These are phyloP conservation scores for Solanum bulbocastanum DNA, from an alignment of 257 asterid species.

Conservation along the genomic window DNA sequence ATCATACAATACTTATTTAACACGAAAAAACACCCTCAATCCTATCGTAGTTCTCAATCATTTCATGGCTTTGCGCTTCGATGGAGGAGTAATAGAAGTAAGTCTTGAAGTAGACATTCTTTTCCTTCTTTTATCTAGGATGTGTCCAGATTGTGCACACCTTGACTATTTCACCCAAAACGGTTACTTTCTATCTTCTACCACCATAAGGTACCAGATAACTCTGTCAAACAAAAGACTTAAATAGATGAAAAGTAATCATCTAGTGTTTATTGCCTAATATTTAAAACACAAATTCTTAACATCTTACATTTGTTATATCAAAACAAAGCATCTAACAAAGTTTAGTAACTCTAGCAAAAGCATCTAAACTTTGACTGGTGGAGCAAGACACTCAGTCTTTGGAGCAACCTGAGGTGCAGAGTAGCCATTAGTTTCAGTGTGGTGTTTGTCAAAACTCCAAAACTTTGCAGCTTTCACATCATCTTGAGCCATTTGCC, in stretches of 20 bases:
- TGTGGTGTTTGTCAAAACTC: slow-evolving; percentile 53
- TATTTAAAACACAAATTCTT: neutral
- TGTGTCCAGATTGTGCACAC: neutral
- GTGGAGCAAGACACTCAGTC: slow-evolving; percentile 33
- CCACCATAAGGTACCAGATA: neutral
- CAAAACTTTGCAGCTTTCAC: slow-evolving; percentile 58
- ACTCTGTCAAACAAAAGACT: neutral
- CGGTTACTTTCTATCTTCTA: neutral
- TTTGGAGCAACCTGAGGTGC: slow-evolving; percentile 62
- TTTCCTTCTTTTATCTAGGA: neutral
- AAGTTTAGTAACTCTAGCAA: neutral
- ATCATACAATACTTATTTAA: neutral
- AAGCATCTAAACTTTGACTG: slow-evolving; percentile 8
- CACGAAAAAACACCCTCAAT: neutral
- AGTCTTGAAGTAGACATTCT: neutral
- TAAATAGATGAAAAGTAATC: neutral
- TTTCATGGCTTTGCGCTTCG: neutral
- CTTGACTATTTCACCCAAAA: neutral
- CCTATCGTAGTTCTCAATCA: neutral
- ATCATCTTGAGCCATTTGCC: slow-evolving; percentile 75
- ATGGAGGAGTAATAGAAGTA: neutral
- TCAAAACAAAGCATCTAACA: neutral
- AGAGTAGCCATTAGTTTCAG: slow-evolving; percentile 16
- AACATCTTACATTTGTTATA: neutral
- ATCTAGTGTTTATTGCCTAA: neutral